Conservation (phyloP, 2,329 filamentous ascomycete genomes). For the Passalora sequoiae region DNA sequence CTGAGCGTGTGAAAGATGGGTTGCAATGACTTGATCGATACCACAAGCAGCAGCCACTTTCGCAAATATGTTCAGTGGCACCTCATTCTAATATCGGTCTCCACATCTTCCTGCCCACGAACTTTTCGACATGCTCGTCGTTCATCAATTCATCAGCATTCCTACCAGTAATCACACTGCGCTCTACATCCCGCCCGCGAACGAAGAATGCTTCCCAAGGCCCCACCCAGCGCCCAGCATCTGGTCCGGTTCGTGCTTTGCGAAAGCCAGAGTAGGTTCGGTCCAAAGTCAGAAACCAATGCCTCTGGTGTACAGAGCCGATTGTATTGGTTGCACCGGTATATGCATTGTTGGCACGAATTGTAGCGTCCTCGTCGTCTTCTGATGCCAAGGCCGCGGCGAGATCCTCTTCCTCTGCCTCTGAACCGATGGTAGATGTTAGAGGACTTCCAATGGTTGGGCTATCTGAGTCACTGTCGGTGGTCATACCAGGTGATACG, state of each 20-base stretch:
- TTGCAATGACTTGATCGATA: no score
- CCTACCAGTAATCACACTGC: constrained; percentile 63
- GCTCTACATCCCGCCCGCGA: constrained; percentile 55
- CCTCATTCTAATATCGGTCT: constrained; percentile 35
- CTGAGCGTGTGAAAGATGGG: no score
- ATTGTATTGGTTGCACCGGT: constrained; percentile 61
- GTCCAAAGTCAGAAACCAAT: constrained; percentile 63
- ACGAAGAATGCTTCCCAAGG: constrained; percentile 58
- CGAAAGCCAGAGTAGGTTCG: constrained; percentile 55
- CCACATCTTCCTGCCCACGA: constrained; percentile 58
- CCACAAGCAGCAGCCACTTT: no score
- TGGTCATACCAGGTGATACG: constrained; percentile 4
- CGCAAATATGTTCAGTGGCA: no score
- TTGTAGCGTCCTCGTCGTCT: constrained; percentile 42
- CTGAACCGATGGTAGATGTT: neutral
- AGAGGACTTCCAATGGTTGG: constrained; percentile 2
- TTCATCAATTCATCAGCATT: constrained; percentile 54
- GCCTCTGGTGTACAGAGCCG: constrained; percentile 61
- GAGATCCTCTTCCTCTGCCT: constrained; percentile 9
- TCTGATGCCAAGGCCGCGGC: constrained; percentile 28
- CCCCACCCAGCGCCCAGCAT: constrained; percentile 28
- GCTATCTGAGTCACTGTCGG: constrained; percentile 21
- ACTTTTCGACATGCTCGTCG: constrained; percentile 57
- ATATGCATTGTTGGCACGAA: constrained; percentile 61
- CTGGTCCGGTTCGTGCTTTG: constrained; percentile 30